Evolutionary conservation across 1,284 basidiomycete genomes (phyloP), one percentile per base, ranked within the genome.

Genomic region (Melampsora americana): DNA sequence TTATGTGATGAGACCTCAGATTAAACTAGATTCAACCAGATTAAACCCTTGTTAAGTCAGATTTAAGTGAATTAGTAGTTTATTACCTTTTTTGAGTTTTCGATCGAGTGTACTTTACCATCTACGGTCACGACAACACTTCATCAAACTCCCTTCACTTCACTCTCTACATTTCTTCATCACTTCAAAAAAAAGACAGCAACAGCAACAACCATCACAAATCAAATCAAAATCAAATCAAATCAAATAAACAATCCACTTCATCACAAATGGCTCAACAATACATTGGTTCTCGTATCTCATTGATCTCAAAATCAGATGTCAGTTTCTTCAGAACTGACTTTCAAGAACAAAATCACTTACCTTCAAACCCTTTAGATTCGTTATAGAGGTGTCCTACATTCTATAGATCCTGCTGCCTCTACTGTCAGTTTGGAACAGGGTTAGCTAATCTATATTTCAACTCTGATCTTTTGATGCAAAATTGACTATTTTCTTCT

Each of bases 381-480:
- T 32, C 44, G 66, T 23, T 80, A 80, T 77, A 78, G 78, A 53
- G 80, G 80, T 14, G 78, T 80, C 42, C 64, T 80, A 12, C 79
- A 80, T 75, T 80, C 80, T 50, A 82, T 82, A 68, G 78, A 81
- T 69, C 80, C 80, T 12, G 78, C 77, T 20, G 80, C 79, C 12
- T 80, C 81, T 1, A 82, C 81, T 3, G 78, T 82, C 50, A 79
- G 79, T 42, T 77, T 81, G 56, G 79, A 79, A 67, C 79, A 80
- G 35, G 80, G 42, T 39, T 35, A 12, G 39, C 16, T 30, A 66
- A 1, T 35, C 14, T 44, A 39, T 26, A 5, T 18, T 1, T 1
- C 18, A 23, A 18, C 18, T 46, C 14, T 6, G 7, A 16, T n/a
- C 28, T 39, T 11, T 14, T 53, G 11, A 11, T 46, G 30, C 50